Evolutionary conservation across 2,329 filamentous ascomycete species (phyloP), one percentile per base, ranked within the genome.

Genomic region (Fonsecaea multimorphosa): DNA sequence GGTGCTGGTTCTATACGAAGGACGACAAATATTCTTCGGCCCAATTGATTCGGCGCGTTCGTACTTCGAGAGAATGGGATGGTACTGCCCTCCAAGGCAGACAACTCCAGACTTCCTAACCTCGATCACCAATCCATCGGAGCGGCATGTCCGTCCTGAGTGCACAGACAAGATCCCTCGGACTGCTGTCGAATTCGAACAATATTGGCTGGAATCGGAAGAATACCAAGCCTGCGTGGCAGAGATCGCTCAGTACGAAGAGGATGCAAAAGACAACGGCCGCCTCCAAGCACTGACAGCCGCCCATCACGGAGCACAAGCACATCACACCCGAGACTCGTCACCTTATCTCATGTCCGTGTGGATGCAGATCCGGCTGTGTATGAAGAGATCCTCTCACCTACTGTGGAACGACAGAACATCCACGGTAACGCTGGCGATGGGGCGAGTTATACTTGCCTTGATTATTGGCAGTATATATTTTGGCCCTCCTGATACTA

Each of bases 21-120:
- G 88, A 55, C 86, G 87, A 67, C 76, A 91, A 70, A 82, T 90
- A 51, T 91, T 84, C 78, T 91, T 89, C 65, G 89, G 89, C 0
- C 83, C 87, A 0, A 78, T 82, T 67, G 76, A 80, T 2, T 79
- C 87, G 63, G 89, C 89, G 0, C 78, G 82, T 3, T 84, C 85
- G 0, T 91, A 88, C 71, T 88, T 91, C 82, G 87, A 90, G 72
- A 75, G 80, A 0, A 77, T 87, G 2, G 89, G 89, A 0, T 91
- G 91, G 72, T 72, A 86, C 29, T 90, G 85, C 70, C 81, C 81
- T 0, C 82, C 86, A 3, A 84, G 86, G 2, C 85, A 88, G 34
- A 91, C 89, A 67, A 81, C 88, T 0, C 87, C 84, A 2, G 89
- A 91, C 71, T 91, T 81, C 75, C 74, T 91, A 19, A 91, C 88